Evolutionary conservation across 2,329 filamentous ascomycete species (phyloP).

Genomic region (Emergomyces orientalis): DNA sequence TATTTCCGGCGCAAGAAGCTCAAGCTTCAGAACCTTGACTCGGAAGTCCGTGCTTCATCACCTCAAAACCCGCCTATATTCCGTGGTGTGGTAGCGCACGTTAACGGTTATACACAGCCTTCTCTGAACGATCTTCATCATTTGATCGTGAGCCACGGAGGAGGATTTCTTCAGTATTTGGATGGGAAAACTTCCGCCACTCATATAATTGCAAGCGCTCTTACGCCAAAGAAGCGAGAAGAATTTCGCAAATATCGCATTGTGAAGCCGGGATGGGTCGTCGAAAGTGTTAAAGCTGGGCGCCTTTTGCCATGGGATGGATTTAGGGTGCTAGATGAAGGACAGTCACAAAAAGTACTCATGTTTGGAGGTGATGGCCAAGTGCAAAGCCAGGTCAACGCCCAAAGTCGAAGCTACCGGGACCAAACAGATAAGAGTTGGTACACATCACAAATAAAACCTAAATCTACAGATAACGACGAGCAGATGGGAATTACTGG

Average conservation of each 20-base stretch:
- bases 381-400: slow-evolving; percentile 57
- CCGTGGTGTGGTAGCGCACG: slow-evolving; percentile 78
- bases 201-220: slow-evolving; percentile 82
- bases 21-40: slow-evolving; percentile 91
- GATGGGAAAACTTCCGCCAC: slow-evolving; percentile 92
- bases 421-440: slow-evolving; percentile 76
- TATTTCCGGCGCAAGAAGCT: slow-evolving; percentile 95
- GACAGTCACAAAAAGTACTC: slow-evolving; percentile 69
- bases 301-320: slow-evolving; percentile 75
- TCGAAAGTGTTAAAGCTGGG: slow-evolving; percentile 76
- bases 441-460: slow-evolving; percentile 64
- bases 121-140: slow-evolving; percentile 80
- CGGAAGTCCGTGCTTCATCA: slow-evolving; percentile 61
- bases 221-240: slow-evolving; percentile 86
- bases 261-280: slow-evolving; percentile 89
- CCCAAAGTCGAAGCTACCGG: slow-evolving; percentile 56
- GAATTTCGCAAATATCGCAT: slow-evolving; percentile 84
- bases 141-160: slow-evolving; percentile 86
- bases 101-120: slow-evolving; percentile 94
- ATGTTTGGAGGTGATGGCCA: slow-evolving; percentile 50
- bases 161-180: slow-evolving; percentile 86
- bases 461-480: slow-evolving; percentile 9
- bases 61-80: slow-evolving; percentile 73
- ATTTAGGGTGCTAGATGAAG: slow-evolving; percentile 79
- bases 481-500: neutral